Conservation (phyloP, 495 filamentous ascomycete species). For the Xylaria bambusicola region DNA sequence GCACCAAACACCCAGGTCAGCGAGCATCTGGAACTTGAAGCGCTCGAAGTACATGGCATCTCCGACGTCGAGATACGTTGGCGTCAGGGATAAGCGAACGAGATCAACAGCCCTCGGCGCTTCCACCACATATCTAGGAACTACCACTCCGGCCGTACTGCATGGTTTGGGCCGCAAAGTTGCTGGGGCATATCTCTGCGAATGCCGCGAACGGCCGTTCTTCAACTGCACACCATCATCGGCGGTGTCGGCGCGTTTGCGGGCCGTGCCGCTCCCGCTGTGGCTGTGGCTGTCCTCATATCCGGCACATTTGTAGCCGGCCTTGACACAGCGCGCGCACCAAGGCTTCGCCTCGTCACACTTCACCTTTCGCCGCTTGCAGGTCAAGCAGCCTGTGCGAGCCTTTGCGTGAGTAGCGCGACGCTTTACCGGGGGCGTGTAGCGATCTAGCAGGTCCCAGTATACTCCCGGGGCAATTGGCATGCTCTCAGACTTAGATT, state of each 20-base stretch:
- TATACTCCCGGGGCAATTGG: constrained; percentile 22
- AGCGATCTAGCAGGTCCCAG: constrained; percentile 27
- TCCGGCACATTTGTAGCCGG: constrained; percentile 57
- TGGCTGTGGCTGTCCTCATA: constrained; percentile 35
- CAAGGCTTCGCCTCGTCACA: constrained; percentile 60
- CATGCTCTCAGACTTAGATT: too few relatives aligned
- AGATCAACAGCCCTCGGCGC: neutral
- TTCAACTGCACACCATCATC: too few relatives aligned
- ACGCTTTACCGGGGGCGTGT: constrained; percentile 19
- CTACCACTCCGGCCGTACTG: neutral
- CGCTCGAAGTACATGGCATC: constrained; percentile 30
- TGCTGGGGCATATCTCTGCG: neutral
- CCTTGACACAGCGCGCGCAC: constrained; percentile 56
- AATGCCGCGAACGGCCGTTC: too few relatives aligned
- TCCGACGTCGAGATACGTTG: constrained; percentile 22
- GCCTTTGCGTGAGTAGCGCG: constrained; percentile 30
- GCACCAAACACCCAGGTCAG: constrained; percentile 24
- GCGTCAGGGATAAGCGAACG: constrained; percentile 19
- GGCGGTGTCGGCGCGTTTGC: too few relatives aligned
- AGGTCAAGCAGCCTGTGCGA: constrained; percentile 36
- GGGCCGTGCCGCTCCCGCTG: too few relatives aligned
- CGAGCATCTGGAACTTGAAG: constrained; percentile 21
- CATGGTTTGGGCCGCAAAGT: neutral
- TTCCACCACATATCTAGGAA: too few relatives aligned
- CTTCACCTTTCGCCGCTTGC: constrained; percentile 49